Evolutionary conservation across 1,139 yeast genomes (phyloP), one percentile per base, ranked within the genome.

Genomic region (Yamadazyma spencermartinsiae): DNA sequence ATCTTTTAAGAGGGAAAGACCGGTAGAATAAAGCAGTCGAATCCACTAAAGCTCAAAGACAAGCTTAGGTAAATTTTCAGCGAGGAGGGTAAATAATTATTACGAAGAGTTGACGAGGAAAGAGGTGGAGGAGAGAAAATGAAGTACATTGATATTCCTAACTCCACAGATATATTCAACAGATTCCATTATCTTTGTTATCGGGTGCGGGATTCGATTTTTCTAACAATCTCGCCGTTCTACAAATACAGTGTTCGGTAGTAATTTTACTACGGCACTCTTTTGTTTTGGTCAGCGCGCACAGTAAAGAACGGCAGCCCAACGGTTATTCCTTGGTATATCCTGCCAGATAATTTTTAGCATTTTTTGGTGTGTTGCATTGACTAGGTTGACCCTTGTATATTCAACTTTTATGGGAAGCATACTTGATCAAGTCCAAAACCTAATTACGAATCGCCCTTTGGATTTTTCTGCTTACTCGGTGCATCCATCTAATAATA

Each of bases 371-470:
- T n/a, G n/a, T n/a, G n/a, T 9, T 17, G 23, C 21, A 11, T 19
- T 30, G 5, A 17, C 23, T 30, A 23, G n/a, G 26, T 11, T 23
- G 9, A 23, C 23, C 7, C 7, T 20, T 10, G 23, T 4, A 10
- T 12, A 23, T 23, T 23, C 26, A 8, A 23, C 12, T 7, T 8
- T 7, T 8, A 23, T 23, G 26, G 26, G 12, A 23, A 23, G 5
- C 12, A 12, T 23, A 5, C 26, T 23, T 14, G 28, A 33, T 29
- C 50, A 46, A 28, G 26, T 46, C 11, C 36, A 34, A 9, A 39
- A 29, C 28, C 36, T 46, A 29, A 43, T 46, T 23, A 23, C 26
- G 7, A 23, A 23, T 23, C 7, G 26, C 5, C 26, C 26, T 10
- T 23, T 23, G n/a, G 12, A 11, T 12, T 6, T 6, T 11, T 7